These are phyloP conservation scores for Lathyrus aphaca DNA, from an alignment of 306 rosid species.

Conservation along the genomic window DNA sequence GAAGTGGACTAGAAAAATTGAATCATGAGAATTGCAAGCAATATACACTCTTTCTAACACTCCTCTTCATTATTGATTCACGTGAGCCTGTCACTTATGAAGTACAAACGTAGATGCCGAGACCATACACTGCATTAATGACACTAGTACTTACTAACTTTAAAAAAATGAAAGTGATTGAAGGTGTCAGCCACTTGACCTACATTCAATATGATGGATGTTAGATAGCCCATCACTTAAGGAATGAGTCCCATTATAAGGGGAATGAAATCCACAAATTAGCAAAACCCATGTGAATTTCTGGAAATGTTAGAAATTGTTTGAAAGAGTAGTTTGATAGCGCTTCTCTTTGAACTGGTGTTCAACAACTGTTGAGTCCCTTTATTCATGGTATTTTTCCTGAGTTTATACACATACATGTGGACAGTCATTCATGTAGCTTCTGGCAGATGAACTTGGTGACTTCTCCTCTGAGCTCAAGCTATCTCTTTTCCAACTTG, in stretches of 20 bases:
- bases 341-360: not conserved
- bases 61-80: not conserved
- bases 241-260: not conserved
- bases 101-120: not conserved
- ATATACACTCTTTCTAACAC: not conserved
- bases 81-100: not conserved
- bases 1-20: constrained; percentile 19
- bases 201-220: not conserved
- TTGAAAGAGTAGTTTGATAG: not conserved
- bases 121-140: not conserved
- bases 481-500: constrained; percentile 95
- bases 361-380: not conserved
- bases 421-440: constrained; percentile 49
- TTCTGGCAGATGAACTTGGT: constrained; percentile 94
- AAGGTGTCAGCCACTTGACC: not conserved
- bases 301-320: not conserved
- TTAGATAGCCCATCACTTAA: not conserved
- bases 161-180: not conserved
- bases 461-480: constrained; percentile 84
- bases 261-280: not conserved
- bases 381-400: constrained; percentile 35
- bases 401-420: constrained; percentile 40
- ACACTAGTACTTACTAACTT: not conserved
- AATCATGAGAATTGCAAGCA: not conserved
- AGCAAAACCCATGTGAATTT: not conserved